Evolutionary conservation across 2,329 filamentous ascomycete genomes (phyloP).

Genomic region (Metarhizium anisopliae): DNA sequence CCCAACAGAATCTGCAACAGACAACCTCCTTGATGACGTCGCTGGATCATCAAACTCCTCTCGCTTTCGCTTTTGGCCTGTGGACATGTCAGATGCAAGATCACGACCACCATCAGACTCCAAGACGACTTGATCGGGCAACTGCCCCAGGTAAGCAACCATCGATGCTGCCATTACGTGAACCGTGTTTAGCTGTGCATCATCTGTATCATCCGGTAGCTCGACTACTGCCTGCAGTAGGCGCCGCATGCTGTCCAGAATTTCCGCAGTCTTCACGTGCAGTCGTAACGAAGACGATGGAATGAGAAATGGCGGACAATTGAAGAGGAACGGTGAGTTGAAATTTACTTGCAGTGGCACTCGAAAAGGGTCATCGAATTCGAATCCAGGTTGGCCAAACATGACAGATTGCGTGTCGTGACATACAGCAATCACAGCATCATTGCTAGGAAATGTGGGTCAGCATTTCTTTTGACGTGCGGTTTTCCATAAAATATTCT

Average conservation of each 20-base stretch:
- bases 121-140: slow-evolving; percentile 20
- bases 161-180: slow-evolving; percentile 30
- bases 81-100: not conserved
- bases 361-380: slow-evolving; percentile 28
- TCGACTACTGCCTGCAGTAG: slow-evolving; percentile 33
- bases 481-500: not conserved
- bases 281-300: slow-evolving; percentile 32
- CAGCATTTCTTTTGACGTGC: slow-evolving; percentile 6
- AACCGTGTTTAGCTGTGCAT: slow-evolving; percentile 29
- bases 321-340: slow-evolving; percentile 37
- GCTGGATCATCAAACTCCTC: slow-evolving; percentile 3
- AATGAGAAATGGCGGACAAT: slow-evolving; percentile 32
- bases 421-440: slow-evolving; percentile 37
- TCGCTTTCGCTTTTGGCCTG: slow-evolving; percentile 10
- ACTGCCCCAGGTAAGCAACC: slow-evolving; percentile 25
- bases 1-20: slow-evolving; percentile 4
- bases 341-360: slow-evolving; percentile 33
- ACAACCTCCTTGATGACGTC: slow-evolving; percentile 4
- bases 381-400: slow-evolving; percentile 30
- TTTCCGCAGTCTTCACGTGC: slow-evolving; percentile 35
- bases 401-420: slow-evolving; percentile 36
- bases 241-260: slow-evolving; percentile 42
- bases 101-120: not conserved
- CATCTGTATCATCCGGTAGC: slow-evolving; percentile 25
- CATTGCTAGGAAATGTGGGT: slow-evolving; percentile 26